Conservation (phyloP, 305 asterid genomes). For the Galium porrigens region DNA sequence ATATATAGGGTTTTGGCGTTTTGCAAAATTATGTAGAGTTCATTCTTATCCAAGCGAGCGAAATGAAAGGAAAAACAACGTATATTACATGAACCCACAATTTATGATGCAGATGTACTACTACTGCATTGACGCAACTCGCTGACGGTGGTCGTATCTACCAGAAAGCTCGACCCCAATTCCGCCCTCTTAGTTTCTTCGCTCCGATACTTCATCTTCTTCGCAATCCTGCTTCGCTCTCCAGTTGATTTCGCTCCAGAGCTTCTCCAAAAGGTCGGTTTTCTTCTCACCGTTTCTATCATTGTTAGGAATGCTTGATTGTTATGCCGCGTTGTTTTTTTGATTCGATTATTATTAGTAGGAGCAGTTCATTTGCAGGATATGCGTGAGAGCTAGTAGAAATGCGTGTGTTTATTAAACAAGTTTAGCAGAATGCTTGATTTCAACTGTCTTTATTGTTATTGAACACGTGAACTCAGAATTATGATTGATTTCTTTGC, state of each 20-base stretch:
- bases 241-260: background rate
- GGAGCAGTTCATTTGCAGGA: background rate
- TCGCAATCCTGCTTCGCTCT: background rate
- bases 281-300: background rate
- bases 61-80: constrained; percentile 2
- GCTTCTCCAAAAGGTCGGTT: constrained; percentile 1
- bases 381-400: background rate
- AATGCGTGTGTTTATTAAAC: background rate
- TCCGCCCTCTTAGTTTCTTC: background rate
- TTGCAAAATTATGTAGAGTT: background rate
- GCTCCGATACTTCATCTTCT: background rate
- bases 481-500: background rate
- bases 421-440: background rate
- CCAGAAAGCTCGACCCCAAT: background rate
- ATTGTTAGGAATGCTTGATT: background rate
- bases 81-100: constrained; percentile 5
- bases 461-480: background rate
- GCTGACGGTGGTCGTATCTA: background rate
- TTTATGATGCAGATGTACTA: background rate
- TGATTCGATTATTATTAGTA: background rate
- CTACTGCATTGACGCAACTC: background rate
- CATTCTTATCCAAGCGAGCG: background rate
- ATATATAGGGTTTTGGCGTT: background rate
- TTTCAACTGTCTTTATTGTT: background rate
- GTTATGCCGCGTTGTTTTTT: background rate